A percentile compares a stretch with the other conserved stretches of the same genome.
Conservation (phyloP, 805 yeast species). For the Zygosaccharomyces pseudorouxii region DNA sequence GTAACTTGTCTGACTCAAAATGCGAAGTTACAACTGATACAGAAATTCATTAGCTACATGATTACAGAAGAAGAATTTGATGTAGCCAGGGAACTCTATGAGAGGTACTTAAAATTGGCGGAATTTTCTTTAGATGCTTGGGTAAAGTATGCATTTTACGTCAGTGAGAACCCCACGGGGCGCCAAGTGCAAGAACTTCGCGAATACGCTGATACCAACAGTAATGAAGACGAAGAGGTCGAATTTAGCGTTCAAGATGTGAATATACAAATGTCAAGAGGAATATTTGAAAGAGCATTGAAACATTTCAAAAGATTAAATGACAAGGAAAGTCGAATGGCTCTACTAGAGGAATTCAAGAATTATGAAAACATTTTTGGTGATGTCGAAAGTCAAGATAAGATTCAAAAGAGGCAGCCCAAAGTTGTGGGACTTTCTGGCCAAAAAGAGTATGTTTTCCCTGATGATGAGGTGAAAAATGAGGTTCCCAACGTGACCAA, state of each 20-base stretch:
- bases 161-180: slow-evolving; percentile 56
- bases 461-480: slow-evolving; percentile 46
- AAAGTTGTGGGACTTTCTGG: slow-evolving; percentile 32
- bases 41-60: slow-evolving; percentile 51
- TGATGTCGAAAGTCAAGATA: slow-evolving; percentile 32
- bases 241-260: slow-evolving; percentile 49
- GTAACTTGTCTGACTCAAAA: slow-evolving; percentile 18
- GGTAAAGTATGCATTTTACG: slow-evolving; percentile 69
- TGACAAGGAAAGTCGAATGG: slow-evolving; percentile 43
- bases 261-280: slow-evolving; percentile 49
- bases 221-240: slow-evolving; percentile 41
- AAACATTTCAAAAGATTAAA: slow-evolving; percentile 37
- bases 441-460: slow-evolving; percentile 53
- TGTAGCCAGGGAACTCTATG: slow-evolving; percentile 50
- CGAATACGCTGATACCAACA: slow-evolving; percentile 18
- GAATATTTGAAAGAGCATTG: slow-evolving; percentile 53
- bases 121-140: slow-evolving; percentile 42
- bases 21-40: slow-evolving; percentile 28
- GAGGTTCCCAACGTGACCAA: slow-evolving; percentile 27
- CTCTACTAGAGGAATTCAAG: slow-evolving; percentile 56
- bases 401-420: slow-evolving; percentile 50
- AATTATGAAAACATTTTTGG: slow-evolving; percentile 68
- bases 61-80: slow-evolving; percentile 56
- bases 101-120: slow-evolving; percentile 36
- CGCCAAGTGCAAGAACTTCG: slow-evolving; percentile 25